Percentiles rank a stretch among this genome's conserved stretches.
phyloP scores from a whole-genome alignment of 2,329 filamentous ascomycete species.

The Cercospora sp. region DNA sequence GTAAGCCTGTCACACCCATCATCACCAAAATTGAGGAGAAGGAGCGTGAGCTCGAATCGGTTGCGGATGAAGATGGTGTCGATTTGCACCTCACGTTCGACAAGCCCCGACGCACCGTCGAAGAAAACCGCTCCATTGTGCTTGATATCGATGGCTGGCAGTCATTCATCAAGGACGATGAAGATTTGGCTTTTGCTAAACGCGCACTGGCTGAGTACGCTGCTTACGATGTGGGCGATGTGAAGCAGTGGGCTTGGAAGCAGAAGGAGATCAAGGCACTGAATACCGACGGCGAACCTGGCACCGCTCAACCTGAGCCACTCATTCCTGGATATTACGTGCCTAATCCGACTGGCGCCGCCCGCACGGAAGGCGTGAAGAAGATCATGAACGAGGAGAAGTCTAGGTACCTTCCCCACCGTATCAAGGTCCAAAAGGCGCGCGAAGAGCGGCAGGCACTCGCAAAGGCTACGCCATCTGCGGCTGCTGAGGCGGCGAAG shows the following conservation, averaged over 20 bases:
- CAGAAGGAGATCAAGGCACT: slow-evolving; percentile 71
- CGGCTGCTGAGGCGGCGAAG: slow-evolving; percentile 63
- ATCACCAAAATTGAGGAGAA: slow-evolving; percentile 42
- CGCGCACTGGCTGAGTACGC: slow-evolving; percentile 51
- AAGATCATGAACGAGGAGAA: slow-evolving; percentile 97
- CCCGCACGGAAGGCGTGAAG: slow-evolving; percentile 88
- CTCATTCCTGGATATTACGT: slow-evolving; percentile 74
- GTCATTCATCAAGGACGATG: slow-evolving; percentile 66
- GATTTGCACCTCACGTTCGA: slow-evolving; percentile 62
- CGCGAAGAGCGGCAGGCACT: slow-evolving; percentile 86
- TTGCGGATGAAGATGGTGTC: slow-evolving; percentile 50
- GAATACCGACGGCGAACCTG: slow-evolving; percentile 59
- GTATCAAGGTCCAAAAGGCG: slow-evolving; percentile 90
- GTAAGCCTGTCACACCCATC: slow-evolving; percentile 36
- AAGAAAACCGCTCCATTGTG: slow-evolving; percentile 63
- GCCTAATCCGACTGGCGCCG: slow-evolving; percentile 78
- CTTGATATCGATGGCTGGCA: slow-evolving; percentile 73
- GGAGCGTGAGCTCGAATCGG: slow-evolving; percentile 49
- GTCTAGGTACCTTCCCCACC: slow-evolving; percentile 95
- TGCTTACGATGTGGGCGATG: slow-evolving; percentile 56
- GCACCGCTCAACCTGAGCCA: slow-evolving; percentile 54
- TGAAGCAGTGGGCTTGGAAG: slow-evolving; percentile 67
- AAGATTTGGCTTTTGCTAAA: slow-evolving; percentile 61
- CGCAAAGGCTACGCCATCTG: slow-evolving; percentile 63
- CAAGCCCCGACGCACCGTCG: slow-evolving; percentile 62